phyloP scores from a whole-genome alignment of 257 asterid genomes.

The Galeopsis tetrahit region DNA sequence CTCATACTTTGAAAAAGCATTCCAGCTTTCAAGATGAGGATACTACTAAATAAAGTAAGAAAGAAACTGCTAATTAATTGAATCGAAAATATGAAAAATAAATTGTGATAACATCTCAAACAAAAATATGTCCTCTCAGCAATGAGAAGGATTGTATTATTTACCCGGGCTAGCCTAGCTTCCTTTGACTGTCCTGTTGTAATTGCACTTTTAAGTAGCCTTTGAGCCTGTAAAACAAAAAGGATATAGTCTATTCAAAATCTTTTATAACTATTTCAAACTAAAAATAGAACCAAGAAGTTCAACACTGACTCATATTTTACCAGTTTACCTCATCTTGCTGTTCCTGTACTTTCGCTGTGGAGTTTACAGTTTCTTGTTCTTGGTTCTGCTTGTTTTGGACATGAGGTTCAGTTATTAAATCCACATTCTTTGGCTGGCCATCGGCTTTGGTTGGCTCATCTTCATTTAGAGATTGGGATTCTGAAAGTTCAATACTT shows the following conservation, averaged over 20 bases:
- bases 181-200: constrained; percentile 97
- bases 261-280: constrained; percentile 29
- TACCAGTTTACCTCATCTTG: constrained; percentile 98
- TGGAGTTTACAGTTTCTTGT: constrained; percentile 49
- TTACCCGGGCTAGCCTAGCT: constrained; percentile 97
- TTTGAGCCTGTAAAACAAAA: constrained; percentile 83
- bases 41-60: constrained; percentile 10
- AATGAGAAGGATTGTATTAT: constrained; percentile 30
- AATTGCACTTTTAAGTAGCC: constrained; percentile 81
- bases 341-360: constrained; percentile 77
- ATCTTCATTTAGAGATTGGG: constrained; percentile 50
- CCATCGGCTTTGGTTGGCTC: constrained; percentile 44
- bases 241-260: constrained; percentile 38
- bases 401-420: constrained; percentile 50
- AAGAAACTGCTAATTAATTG: not conserved
- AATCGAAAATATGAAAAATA: constrained; percentile 1
- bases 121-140: constrained; percentile 27
- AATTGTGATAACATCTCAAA: constrained; percentile 7
- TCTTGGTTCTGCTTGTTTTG: constrained; percentile 59
- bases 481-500: constrained; percentile 45
- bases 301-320: constrained; percentile 28
- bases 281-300: constrained; percentile 25
- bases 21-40: constrained; percentile 22
- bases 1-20: not conserved
- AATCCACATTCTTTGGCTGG: constrained; percentile 46